These are phyloP conservation scores for Salix purpurea DNA, from an alignment of 345 rosid species.

Conservation along the genomic window DNA sequence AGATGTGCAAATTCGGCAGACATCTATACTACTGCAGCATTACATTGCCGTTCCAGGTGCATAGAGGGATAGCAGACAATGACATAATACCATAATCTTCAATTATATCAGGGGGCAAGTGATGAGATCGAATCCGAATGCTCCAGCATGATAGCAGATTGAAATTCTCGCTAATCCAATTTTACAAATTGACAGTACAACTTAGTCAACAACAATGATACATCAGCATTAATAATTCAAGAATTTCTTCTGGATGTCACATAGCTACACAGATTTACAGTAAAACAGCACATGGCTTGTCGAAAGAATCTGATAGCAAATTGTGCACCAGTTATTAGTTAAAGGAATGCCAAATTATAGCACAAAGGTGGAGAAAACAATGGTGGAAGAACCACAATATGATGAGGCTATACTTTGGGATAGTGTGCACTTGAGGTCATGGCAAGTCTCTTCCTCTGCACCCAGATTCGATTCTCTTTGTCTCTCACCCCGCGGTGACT, in stretches of 20 bases:
- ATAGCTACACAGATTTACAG: background rate
- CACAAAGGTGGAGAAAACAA: background rate
- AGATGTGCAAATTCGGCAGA: background rate
- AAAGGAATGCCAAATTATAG: background rate
- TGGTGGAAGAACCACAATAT: background rate
- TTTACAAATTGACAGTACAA: background rate
- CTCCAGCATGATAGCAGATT: background rate
- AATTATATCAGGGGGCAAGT: constrained; percentile 1
- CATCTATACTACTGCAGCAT: background rate
- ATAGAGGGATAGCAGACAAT: background rate
- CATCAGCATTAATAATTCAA: background rate
- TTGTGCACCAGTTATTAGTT: background rate
- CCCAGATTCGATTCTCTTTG: no score
- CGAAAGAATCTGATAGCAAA: background rate
- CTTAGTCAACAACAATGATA: background rate
- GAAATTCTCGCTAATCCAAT: background rate
- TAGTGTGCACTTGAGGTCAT: no score
- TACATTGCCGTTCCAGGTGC: background rate
- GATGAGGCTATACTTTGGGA: background rate
- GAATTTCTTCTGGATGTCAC: background rate
- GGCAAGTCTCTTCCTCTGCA: no score
- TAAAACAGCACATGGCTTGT: background rate
- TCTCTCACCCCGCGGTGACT: no score
- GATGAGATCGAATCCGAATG: background rate
- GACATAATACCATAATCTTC: constrained; percentile 4